Base-by-base conservation (phyloP, 2,329 filamentous ascomycete species). In the Microsporum canis region DNA sequence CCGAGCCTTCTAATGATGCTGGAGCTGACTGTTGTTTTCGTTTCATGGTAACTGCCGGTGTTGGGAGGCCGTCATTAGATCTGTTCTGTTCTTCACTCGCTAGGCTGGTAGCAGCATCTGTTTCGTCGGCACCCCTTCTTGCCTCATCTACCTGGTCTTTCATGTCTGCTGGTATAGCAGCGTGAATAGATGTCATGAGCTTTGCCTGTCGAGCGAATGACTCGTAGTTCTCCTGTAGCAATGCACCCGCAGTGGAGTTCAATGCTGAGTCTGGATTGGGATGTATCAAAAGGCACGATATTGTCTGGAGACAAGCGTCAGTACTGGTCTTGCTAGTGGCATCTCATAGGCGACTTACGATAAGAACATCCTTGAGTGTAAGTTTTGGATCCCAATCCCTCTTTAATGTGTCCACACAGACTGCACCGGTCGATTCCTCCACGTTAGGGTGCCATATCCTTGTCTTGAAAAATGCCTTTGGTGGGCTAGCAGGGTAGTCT, bases 361-460 rank as follows among this genome's bases (percentile, higher is more conserved):
- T 68, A 17, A 86, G 71, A 2, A 86, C 82, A 72, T 86, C 82
- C 55, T 80, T 73, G 57, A 86, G 68, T 31, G 81, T 85, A 64
- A 86, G 70, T 33, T 75, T 79, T 12, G 77, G 73, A 61, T 81
- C 78, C 84, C 84, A 86, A 66, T 85, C 84, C 55, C 82, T 76
- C 72, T 86, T 86, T 51, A 86, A 68, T 1, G 84, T 86, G 72
- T 86, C 84, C 2, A 86, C 81, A 63, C 84, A 86, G 2, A 86
- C 82, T 0, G 79, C 80, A 3, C 84, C 84, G 0, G 80, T 82
- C n/a, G 76, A 73, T 59, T 84, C 81, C 64, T 86, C 83, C 57
- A 86, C 80, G 66, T 86, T 86, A 0, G 84, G 84, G 65, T 86
- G 84, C 78, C 82, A 86, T 64, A 86, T 81, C 4, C 79, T 76